phyloP scores from a whole-genome alignment of 108 stramenopile species.

The Epithemia pelagica region DNA sequence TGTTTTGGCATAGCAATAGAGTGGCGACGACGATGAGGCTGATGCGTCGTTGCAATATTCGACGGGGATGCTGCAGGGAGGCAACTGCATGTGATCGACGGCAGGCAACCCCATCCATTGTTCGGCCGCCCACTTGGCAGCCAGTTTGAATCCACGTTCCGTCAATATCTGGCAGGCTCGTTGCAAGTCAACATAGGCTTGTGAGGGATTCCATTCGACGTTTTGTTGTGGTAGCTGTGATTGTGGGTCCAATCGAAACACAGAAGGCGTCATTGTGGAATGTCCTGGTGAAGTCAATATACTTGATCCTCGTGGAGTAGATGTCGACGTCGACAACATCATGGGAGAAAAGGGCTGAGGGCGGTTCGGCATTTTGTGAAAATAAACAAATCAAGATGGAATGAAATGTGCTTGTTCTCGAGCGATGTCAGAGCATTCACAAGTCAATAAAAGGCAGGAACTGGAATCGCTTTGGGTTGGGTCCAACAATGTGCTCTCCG shows the following conservation, averaged over 20 bases:
- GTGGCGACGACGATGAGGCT: neutral
- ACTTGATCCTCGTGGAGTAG: neutral
- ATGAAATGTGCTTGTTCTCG: too few relatives aligned
- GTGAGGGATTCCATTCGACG: conserved; percentile 35
- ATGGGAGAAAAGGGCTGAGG: neutral
- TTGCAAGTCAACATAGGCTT: conserved; percentile 30
- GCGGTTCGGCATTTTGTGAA: neutral
- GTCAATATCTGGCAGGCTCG: conserved; percentile 23
- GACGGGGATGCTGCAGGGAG: neutral
- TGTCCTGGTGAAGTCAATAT: neutral
- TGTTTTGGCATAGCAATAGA: conserved; percentile 58
- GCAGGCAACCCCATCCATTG: conserved; percentile 53
- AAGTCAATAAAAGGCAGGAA: too few relatives aligned
- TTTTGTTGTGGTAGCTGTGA: conserved; percentile 14
- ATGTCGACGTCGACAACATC: neutral
- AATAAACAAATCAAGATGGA: too few relatives aligned
- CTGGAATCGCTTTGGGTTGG: too few relatives aligned
- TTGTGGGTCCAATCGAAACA: neutral
- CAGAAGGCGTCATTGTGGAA: neutral
- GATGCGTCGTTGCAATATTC: neutral
- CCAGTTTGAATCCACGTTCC: conserved; percentile 55
- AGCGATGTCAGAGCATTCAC: too few relatives aligned
- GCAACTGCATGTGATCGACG: neutral
- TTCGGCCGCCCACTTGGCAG: conserved; percentile 77
- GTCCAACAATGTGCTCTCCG: too few relatives aligned